Evolutionary conservation across 495 filamentous ascomycete species (phyloP).

Genomic region (Lasiosphaeria ovina): DNA sequence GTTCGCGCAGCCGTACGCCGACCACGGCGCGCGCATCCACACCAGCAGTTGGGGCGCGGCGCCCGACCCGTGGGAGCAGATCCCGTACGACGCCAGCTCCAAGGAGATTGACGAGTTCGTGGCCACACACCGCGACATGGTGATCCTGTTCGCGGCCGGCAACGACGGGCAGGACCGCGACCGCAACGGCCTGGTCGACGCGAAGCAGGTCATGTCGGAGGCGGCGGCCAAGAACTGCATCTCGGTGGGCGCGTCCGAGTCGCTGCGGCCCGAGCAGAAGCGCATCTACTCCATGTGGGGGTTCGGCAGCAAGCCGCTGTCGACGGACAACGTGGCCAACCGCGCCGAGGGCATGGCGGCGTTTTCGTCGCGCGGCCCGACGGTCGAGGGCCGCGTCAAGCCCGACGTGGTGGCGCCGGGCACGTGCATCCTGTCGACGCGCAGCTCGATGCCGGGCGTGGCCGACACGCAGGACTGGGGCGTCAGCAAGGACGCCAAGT

Average conservation of each 20-base stretch:
- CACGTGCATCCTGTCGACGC: slow-evolving; percentile 2
- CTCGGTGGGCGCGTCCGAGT: slow-evolving; percentile 10
- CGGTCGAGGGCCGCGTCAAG: slow-evolving; percentile 8
- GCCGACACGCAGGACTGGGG: background rate
- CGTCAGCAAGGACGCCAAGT: slow-evolving; percentile 4
- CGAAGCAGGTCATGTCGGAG: background rate
- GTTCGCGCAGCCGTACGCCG: background rate
- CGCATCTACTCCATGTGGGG: background rate
- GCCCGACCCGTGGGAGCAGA: slow-evolving; percentile 1
- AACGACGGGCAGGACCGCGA: slow-evolving; percentile 10
- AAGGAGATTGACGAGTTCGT: slow-evolving; percentile 9
- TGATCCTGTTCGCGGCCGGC: slow-evolving; percentile 8
- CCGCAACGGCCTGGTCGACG: slow-evolving; percentile 1
- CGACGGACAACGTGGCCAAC: background rate
- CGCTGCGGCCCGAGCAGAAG: background rate
- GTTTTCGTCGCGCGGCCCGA: slow-evolving; percentile 7
- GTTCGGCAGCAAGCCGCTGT: slow-evolving; percentile 1
- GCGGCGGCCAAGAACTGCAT: slow-evolving; percentile 15
- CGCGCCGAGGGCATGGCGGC: slow-evolving; percentile 9
- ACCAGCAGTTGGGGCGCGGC: slow-evolving; percentile 2
- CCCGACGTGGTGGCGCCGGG: slow-evolving; percentile 14
- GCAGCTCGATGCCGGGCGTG: background rate
- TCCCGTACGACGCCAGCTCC: background rate
- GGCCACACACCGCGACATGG: slow-evolving; percentile 1
- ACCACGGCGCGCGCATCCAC: background rate